Percentiles rank a stretch among this genome's conserved stretches.
Evolutionary conservation across 257 asterid species (phyloP).

Genomic region (Anisodus acutangulus): DNA sequence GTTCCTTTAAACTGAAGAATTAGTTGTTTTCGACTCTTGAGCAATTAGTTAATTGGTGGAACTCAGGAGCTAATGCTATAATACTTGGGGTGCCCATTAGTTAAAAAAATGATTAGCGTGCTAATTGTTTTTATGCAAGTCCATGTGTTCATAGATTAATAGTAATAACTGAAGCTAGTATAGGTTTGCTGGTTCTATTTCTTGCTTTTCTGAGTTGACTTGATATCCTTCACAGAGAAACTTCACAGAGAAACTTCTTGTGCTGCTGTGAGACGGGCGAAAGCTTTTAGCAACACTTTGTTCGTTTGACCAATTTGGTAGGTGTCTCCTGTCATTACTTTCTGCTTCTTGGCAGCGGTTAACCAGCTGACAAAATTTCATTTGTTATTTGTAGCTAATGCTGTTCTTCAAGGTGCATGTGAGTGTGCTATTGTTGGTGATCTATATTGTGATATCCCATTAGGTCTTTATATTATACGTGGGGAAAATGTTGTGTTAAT

Average conservation of each 20-base stretch:
- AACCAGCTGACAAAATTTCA: conserved; percentile 34
- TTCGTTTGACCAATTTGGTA: conserved; percentile 88
- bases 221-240: conserved; percentile 54
- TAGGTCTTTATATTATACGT: conserved; percentile 90
- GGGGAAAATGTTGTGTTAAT: conserved; percentile 97
- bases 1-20: neutral
- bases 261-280: conserved; percentile 75
- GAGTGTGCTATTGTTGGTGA: conserved; percentile 95
- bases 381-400: conserved; percentile 66
- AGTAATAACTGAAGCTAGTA: neutral
- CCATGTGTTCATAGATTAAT: neutral
- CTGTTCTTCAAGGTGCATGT: conserved; percentile 95
- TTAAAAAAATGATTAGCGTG: neutral
- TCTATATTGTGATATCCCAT: conserved; percentile 83
- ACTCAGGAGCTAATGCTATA: neutral
- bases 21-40: neutral
- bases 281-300: conserved; percentile 76
- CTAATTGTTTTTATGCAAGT: neutral
- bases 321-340: conserved; percentile 28
- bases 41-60: neutral
- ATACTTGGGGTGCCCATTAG: neutral
- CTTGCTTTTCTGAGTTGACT: conserved; percentile 8
- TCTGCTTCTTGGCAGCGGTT: conserved; percentile 1
- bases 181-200: neutral
- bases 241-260: conserved; percentile 83